Conservation (phyloP, 805 yeast species). For the Candida glaebosa region DNA sequence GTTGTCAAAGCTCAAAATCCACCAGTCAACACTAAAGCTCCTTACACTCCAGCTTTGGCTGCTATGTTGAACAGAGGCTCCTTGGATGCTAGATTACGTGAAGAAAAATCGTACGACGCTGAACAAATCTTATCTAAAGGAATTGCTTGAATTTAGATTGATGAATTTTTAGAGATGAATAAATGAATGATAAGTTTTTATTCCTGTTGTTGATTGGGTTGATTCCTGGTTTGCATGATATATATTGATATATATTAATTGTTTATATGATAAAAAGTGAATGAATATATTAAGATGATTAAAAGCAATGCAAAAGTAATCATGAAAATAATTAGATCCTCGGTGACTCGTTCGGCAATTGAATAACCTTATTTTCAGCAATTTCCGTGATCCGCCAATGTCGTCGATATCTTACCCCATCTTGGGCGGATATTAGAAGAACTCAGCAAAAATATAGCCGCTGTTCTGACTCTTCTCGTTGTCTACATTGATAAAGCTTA, state of each 20-base stretch:
- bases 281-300: no score
- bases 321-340: no score
- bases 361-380: no score
- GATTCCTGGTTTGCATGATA: background rate
- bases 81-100: constrained; percentile 31
- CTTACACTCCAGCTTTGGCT: constrained; percentile 44
- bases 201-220: background rate
- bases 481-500: no score
- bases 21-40: constrained; percentile 54
- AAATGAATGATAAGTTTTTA: background rate
- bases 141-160: background rate
- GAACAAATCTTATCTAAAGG: constrained; percentile 6
- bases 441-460: no score
- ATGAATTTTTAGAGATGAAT: background rate
- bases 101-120: constrained; percentile 17
- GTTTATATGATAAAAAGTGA: background rate
- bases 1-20: constrained; percentile 50
- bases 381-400: no score
- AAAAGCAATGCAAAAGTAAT: no score
- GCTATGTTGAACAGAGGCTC: constrained; percentile 32
- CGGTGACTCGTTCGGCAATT: no score
- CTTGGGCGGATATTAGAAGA: no score
- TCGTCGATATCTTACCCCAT: no score
- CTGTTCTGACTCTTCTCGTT: no score
- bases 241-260: background rate